A percentile compares a stretch with the other conserved stretches of the same genome.
Evolutionary conservation across 2,329 filamentous ascomycete genomes (phyloP).

Genomic region (Chaetomium globosum): DNA sequence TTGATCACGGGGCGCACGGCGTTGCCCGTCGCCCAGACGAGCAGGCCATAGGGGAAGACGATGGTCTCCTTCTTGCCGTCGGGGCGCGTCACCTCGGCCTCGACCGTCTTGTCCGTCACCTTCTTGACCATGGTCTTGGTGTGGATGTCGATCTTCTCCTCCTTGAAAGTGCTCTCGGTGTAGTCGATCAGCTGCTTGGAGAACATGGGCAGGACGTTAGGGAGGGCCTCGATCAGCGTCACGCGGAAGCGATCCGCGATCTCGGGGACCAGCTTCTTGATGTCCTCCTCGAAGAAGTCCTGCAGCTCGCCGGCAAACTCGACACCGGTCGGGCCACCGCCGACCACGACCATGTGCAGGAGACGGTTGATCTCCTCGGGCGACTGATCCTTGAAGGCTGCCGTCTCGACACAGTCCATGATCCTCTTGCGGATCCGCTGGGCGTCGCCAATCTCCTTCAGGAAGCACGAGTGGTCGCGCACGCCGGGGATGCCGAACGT

Average conservation of each 20-base stretch:
- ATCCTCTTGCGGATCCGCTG: constrained; percentile 97
- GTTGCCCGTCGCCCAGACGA: constrained; percentile 98
- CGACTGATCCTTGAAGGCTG: constrained; percentile 94
- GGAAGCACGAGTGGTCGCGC: constrained; percentile 91
- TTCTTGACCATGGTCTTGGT: constrained; percentile 99
- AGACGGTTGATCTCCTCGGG: constrained; percentile 88
- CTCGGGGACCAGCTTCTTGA: constrained; percentile 96
- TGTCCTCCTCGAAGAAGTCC: constrained; percentile 97
- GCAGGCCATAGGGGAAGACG: constrained; percentile 86
- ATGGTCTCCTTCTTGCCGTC: constrained; percentile 83
- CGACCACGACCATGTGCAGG: constrained; percentile 95
- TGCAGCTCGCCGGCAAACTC: constrained; percentile 98
- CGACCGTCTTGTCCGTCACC: constrained; percentile 88
- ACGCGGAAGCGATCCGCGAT: constrained; percentile 95
- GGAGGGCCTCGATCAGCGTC: constrained; percentile 93
- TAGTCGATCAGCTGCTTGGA: constrained; percentile 99
- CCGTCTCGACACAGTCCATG: constrained; percentile 99
- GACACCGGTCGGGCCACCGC: constrained; percentile 93
- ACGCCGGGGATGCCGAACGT: constrained; percentile 98
- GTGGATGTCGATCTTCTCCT: constrained; percentile 96
- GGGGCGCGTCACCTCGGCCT: constrained; percentile 79
- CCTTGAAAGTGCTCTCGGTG: constrained; percentile 98
- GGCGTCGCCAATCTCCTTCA: constrained; percentile 97
- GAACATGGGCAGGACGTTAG: constrained; percentile 96
- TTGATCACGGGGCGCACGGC: constrained; percentile 85